Conservation (phyloP, 352 stramenopile genomes). For the Albugo candida region DNA sequence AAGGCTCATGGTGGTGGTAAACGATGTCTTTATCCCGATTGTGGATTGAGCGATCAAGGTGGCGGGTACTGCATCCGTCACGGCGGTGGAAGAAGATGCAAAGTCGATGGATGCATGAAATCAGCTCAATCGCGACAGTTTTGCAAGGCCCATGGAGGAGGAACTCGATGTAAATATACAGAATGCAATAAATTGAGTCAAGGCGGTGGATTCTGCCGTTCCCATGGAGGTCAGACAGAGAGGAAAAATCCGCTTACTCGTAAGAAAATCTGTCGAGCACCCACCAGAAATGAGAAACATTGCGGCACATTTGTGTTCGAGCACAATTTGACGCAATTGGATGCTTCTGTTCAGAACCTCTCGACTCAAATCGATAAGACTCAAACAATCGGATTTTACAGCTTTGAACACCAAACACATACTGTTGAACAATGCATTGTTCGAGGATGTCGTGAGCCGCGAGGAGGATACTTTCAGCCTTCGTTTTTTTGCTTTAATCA, state of each 20-base stretch:
- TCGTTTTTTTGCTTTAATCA: too few species aligned
- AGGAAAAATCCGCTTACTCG: neutral
- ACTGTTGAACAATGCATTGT: too few species aligned
- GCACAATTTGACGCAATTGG: too few species aligned
- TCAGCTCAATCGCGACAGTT: slow-evolving; percentile 9
- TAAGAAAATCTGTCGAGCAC: too few species aligned
- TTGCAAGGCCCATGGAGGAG: slow-evolving; percentile 16
- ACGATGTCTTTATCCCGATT: slow-evolving; percentile 3
- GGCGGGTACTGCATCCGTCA: slow-evolving; percentile 9
- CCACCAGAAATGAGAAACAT: too few species aligned
- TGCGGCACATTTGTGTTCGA: too few species aligned
- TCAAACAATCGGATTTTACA: too few species aligned
- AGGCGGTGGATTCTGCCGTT: slow-evolving; percentile 41
- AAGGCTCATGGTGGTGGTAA: slow-evolving; percentile 9
- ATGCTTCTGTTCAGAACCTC: too few species aligned
- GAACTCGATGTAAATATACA: slow-evolving; percentile 30
- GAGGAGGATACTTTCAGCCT: too few species aligned
- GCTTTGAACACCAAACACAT: too few species aligned
- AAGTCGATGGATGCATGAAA: slow-evolving; percentile 2
- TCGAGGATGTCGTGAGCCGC: too few species aligned
- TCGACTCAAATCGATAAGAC: too few species aligned
- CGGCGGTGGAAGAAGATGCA: slow-evolving; percentile 9
- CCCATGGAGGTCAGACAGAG: slow-evolving; percentile 33
- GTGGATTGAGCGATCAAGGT: slow-evolving; percentile 5
- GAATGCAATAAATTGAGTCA: slow-evolving; percentile 57